Evolutionary conservation across 805 yeast genomes (phyloP).

Genomic region (Clavispora vitiphila): DNA sequence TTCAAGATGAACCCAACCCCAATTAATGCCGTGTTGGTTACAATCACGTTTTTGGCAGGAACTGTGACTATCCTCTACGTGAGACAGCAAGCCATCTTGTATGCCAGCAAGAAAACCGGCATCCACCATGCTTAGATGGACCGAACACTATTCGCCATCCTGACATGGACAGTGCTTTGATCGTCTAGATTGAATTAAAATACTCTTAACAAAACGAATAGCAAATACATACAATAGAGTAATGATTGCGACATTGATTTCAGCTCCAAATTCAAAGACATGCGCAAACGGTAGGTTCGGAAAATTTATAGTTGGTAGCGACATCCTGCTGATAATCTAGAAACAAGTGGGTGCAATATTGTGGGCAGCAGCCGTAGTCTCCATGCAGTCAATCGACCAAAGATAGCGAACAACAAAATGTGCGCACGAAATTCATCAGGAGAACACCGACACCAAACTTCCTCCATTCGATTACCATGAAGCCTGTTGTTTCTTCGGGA

Average conservation of each 20-base stretch:
- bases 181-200: no score
- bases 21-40: slow-evolving; percentile 37
- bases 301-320: no score
- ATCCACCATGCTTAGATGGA: neutral
- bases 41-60: slow-evolving; percentile 41
- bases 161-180: no score
- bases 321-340: no score
- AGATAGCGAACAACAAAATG: slow-evolving; percentile 1
- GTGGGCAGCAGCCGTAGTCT: neutral
- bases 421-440: neutral
- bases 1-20: slow-evolving; percentile 55
- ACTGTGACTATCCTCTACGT: slow-evolving; percentile 38
- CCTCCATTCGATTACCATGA: slow-evolving; percentile 17
- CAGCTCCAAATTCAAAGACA: no score
- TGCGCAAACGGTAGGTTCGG: no score
- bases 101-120: neutral
- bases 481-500: slow-evolving; percentile 50
- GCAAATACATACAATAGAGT: no score
- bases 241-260: no score
- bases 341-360: no score
- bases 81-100: slow-evolving; percentile 8
- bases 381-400: slow-evolving; percentile 1
- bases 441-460: neutral
- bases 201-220: no score
- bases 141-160: no score